These are phyloP conservation scores for Rutstroemia sp. DNA, from an alignment of 2,329 filamentous ascomycete genomes.

Conservation along the genomic window DNA sequence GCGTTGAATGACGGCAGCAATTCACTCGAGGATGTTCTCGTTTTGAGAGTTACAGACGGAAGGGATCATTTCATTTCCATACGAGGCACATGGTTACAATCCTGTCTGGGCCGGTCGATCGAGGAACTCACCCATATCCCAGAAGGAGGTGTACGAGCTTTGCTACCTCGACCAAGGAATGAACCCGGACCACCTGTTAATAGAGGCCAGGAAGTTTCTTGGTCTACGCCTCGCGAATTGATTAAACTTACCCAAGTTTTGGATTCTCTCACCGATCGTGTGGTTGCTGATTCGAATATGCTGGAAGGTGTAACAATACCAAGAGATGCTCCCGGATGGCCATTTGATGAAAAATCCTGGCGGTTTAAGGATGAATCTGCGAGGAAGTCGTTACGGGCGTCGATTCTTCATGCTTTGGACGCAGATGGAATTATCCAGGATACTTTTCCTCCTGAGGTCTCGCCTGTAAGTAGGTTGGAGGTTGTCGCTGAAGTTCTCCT, in stretches of 20 bases:
- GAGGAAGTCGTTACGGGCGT: conserved; percentile 27
- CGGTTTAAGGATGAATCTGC: conserved; percentile 28
- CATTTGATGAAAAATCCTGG: conserved; percentile 38
- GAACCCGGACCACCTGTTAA: conserved; percentile 17
- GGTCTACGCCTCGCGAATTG: conserved; percentile 80
- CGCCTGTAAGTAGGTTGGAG: conserved; percentile 65
- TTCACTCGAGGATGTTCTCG: conserved; percentile 75
- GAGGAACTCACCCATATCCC: conserved; percentile 82
- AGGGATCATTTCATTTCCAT: conserved; percentile 88
- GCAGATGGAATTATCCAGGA: conserved; percentile 54
- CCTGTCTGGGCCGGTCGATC: conserved; percentile 78
- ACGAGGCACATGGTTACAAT: conserved; percentile 69
- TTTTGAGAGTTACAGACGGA: conserved; percentile 75
- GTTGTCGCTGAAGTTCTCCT: conserved; percentile 64
- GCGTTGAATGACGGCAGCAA: conserved; percentile 61
- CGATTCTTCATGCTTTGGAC: conserved; percentile 63
- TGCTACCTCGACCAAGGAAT: conserved; percentile 24
- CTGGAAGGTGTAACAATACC: conserved; percentile 46
- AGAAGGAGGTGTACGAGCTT: conserved; percentile 66
- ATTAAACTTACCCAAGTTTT: conserved; percentile 83
- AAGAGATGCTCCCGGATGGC: conserved; percentile 49
- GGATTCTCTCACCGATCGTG: conserved; percentile 48
- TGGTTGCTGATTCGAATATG: conserved; percentile 55
- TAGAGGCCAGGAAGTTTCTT: conserved; percentile 51
- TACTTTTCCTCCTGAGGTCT: conserved; percentile 54